These are phyloP conservation scores for Chlamydomonas applanata DNA, from an alignment of 139 green algal genomes.

Conservation along the genomic window DNA sequence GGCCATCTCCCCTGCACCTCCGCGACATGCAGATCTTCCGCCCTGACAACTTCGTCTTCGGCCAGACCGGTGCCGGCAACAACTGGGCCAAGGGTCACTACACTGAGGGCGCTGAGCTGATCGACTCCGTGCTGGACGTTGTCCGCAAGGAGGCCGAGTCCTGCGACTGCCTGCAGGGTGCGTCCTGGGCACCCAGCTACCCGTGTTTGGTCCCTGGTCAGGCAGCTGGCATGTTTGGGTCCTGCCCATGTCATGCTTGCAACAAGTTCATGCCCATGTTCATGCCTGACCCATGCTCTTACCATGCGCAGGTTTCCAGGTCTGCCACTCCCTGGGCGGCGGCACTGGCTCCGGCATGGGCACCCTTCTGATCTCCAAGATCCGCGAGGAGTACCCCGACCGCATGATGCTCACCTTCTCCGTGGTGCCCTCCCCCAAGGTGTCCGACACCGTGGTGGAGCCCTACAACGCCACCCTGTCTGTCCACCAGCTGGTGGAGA, in stretches of 20 bases:
- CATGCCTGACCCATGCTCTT: too few relatives aligned
- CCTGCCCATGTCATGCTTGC: too few relatives aligned
- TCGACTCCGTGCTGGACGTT: conserved; percentile 98
- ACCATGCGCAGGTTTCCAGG: conserved; percentile 71
- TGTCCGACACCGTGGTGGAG: conserved; percentile 99
- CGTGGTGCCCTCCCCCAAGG: conserved; percentile 98
- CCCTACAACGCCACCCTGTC: conserved; percentile 99
- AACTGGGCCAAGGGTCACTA: conserved; percentile 99
- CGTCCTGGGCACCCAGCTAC: too few relatives aligned
- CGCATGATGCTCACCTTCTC: conserved; percentile 99
- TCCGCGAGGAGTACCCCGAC: conserved; percentile 97
- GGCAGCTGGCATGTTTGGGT: too few relatives aligned
- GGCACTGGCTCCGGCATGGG: conserved; percentile 98
- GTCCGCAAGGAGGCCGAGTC: conserved; percentile 98
- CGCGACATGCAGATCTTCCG: conserved; percentile 71
- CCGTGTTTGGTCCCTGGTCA: too few relatives aligned
- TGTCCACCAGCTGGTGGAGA: conserved; percentile 99
- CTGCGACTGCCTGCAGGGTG: conserved; percentile 97
- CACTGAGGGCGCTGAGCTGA: conserved; percentile 98
- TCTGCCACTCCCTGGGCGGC: conserved; percentile 94
- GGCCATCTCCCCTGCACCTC: too few relatives aligned
- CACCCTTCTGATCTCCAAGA: conserved; percentile 97
- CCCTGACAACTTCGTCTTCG: conserved; percentile 98
- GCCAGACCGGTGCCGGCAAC: conserved; percentile 95
- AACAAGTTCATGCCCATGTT: too few relatives aligned